Conservation (phyloP, 2,329 filamentous ascomycete genomes). For the Colletotrichum eremochloae region DNA sequence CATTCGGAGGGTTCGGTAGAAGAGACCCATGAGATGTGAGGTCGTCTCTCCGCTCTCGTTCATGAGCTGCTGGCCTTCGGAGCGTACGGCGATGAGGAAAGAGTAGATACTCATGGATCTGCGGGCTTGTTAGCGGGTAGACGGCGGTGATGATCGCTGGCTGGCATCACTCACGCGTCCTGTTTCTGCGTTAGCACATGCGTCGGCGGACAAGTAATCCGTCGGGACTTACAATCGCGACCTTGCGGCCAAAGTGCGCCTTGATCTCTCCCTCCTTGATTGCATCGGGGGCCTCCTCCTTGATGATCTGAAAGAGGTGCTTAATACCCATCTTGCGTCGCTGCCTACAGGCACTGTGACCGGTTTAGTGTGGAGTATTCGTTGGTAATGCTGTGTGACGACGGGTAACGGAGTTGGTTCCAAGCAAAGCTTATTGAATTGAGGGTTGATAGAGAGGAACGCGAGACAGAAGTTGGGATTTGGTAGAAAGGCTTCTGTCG, state of each 20-base stretch:
- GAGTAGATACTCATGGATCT: constrained; percentile 99
- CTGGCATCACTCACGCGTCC: constrained; percentile 67
- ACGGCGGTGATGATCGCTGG: too few relatives aligned
- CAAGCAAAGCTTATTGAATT: neutral
- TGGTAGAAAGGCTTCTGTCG: neutral
- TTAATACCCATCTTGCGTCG: constrained; percentile 71
- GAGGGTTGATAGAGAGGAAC: neutral
- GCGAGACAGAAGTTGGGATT: neutral
- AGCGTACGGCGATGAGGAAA: constrained; percentile 97
- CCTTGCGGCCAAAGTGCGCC: constrained; percentile 97
- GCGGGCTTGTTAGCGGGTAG: constrained; percentile 40
- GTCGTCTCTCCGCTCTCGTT: constrained; percentile 96
- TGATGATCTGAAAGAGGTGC: constrained; percentile 84
- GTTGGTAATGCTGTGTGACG: neutral
- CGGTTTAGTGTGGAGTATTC: neutral
- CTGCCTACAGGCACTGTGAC: neutral
- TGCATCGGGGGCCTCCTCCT: constrained; percentile 93
- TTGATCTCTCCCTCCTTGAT: constrained; percentile 99
- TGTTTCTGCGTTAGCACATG: constrained; percentile 46
- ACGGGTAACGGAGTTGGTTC: neutral
- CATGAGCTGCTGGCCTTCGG: constrained; percentile 95
- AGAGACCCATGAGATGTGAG: constrained; percentile 99
- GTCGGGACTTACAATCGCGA: constrained; percentile 82
- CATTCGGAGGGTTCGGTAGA: constrained; percentile 98
- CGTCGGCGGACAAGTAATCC: neutral